Evolutionary conservation across 1,139 yeast genomes (phyloP).

Genomic region (Zygoascus meyerae): DNA sequence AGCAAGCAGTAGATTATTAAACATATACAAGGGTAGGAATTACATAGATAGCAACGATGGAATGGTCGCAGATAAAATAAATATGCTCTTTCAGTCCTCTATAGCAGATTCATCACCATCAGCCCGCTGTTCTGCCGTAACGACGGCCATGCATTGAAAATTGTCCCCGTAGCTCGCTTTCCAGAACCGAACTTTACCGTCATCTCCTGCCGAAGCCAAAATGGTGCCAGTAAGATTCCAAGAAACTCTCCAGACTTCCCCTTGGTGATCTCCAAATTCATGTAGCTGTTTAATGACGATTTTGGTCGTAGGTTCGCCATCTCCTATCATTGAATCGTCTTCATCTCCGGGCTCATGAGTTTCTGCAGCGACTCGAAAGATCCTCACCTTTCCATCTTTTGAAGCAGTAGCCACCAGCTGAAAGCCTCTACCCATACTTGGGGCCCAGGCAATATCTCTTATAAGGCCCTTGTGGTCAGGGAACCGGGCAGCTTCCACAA

Average conservation of each 20-base stretch:
- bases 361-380: constrained; percentile 62
- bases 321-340: neutral
- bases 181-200: constrained; percentile 88
- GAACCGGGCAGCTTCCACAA: constrained; percentile 41
- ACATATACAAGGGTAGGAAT: too few relatives aligned
- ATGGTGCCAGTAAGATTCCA: constrained; percentile 92
- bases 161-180: constrained; percentile 79
- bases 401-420: constrained; percentile 93
- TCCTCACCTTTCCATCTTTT: constrained; percentile 86
- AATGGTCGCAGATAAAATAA: neutral
- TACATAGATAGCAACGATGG: neutral
- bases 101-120: constrained; percentile 27
- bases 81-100: neutral
- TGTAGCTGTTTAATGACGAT: constrained; percentile 45
- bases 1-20: too few relatives aligned
- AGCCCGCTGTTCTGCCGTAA: constrained; percentile 52
- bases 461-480: constrained; percentile 83
- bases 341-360: constrained; percentile 14
- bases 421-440: constrained; percentile 86
- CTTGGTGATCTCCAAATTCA: constrained; percentile 67
- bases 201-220: constrained; percentile 91
- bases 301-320: constrained; percentile 11
- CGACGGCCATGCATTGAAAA: constrained; percentile 88
- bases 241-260: constrained; percentile 92
- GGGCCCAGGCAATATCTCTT: constrained; percentile 94